Conservation (phyloP, 805 yeast species). For the Wickerhamiella slavikovae region DNA sequence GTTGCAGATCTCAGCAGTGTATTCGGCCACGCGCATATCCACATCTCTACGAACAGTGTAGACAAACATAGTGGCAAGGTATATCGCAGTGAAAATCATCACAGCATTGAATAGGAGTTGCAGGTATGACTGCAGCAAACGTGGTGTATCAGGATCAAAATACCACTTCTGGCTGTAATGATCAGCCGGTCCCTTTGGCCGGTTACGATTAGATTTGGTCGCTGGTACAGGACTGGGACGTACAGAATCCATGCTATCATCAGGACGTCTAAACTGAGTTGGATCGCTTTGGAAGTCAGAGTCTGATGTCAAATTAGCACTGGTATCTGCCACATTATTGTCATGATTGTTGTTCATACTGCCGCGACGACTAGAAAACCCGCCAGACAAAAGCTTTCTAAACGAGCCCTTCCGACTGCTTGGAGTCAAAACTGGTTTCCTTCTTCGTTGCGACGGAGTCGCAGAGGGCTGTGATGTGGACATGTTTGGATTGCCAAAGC, state of each 20-base stretch:
- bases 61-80: conserved; percentile 30
- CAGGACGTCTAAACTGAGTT: too few species aligned
- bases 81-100: conserved; percentile 29
- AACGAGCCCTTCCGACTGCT: too few species aligned
- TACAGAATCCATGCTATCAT: not conserved
- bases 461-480: too few species aligned
- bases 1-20: conserved; percentile 35
- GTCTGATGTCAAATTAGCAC: not conserved
- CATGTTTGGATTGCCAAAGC: too few species aligned
- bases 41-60: conserved; percentile 48
- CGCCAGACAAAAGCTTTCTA: too few species aligned
- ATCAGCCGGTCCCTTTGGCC: not conserved
- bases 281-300: not conserved
- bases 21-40: conserved; percentile 41
- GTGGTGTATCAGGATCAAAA: not conserved
- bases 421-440: too few species aligned
- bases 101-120: conserved; percentile 40
- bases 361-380: too few species aligned
- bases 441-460: too few species aligned
- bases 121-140: conserved; percentile 33
- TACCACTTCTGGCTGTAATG: too few species aligned
- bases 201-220: not conserved
- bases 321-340: not conserved
- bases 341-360: not conserved
- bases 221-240: not conserved